Evolutionary conservation across 2,329 filamentous ascomycete species (phyloP).

Genomic region (Paraconiothyrium brasiliense): DNA sequence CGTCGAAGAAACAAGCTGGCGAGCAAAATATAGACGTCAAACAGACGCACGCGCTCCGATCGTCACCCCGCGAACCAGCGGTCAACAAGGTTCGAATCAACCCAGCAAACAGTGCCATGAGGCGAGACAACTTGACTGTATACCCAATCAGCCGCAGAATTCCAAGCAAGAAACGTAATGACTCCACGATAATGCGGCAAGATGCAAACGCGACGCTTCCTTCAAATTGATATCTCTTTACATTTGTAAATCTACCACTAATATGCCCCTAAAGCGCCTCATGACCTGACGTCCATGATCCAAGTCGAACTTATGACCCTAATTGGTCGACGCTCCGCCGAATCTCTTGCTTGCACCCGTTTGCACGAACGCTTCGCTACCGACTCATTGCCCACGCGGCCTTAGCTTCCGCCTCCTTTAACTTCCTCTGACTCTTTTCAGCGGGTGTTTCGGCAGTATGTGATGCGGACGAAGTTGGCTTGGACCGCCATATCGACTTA

Average conservation of each 20-base stretch:
- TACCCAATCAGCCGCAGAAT: neutral
- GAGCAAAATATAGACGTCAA: neutral
- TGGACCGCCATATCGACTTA: constrained; percentile 31
- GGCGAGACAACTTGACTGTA: neutral
- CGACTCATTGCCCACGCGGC: constrained; percentile 25
- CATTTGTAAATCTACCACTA: neutral
- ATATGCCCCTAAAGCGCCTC: neutral
- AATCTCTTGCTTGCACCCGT: neutral
- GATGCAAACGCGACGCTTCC: neutral
- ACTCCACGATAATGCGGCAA: neutral
- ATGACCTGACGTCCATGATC: neutral
- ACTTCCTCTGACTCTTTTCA: constrained; percentile 23
- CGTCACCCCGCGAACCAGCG: too few species aligned
- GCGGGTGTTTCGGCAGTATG: constrained; percentile 16
- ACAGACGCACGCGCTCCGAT: neutral
- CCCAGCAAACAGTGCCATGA: neutral
- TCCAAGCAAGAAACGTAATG: neutral
- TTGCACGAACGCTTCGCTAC: constrained; percentile 12
- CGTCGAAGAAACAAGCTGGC: neutral
- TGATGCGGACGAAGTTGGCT: constrained; percentile 9
- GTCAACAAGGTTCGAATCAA: neutral
- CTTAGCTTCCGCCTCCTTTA: constrained; percentile 30
- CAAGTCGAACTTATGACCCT: neutral
- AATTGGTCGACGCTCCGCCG: neutral
- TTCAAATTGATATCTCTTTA: constrained; percentile 2